Percentiles rank a stretch among this genome's conserved stretches.
Evolutionary conservation across 345 rosid genomes (phyloP).

Genomic region (Hibiscus mutabilis): DNA sequence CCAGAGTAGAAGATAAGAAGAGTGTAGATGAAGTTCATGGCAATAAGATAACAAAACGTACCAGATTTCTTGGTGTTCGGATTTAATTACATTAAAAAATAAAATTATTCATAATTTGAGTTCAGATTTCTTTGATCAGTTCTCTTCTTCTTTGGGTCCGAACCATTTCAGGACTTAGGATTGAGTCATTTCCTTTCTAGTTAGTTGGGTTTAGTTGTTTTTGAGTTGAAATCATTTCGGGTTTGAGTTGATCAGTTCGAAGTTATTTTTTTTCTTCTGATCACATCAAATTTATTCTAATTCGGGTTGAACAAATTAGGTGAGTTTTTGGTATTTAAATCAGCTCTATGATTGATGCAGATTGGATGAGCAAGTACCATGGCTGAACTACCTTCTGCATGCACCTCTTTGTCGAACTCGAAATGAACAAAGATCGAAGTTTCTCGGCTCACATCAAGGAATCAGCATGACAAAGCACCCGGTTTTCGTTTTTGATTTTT

Average conservation of each 20-base stretch:
- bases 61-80: conserved; percentile 68
- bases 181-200: not conserved
- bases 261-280: not conserved
- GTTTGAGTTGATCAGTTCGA: not conserved
- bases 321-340: not conserved
- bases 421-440: not conserved
- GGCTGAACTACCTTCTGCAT: not conserved
- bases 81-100: too few relatives aligned
- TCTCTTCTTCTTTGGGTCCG: conserved; percentile 3
- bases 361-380: conserved; percentile 5
- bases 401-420: not conserved
- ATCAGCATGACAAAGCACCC: conserved; percentile 7
- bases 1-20: conserved; percentile 68
- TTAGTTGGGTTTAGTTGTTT: not conserved
- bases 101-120: too few relatives aligned
- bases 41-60: conserved; percentile 70
- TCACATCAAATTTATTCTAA: not conserved
- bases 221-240: not conserved
- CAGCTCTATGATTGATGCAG: conserved; percentile 12
- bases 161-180: not conserved
- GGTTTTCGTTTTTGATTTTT: not conserved
- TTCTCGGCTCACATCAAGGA: not conserved
- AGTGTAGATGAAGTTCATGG: conserved; percentile 81
- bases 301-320: not conserved
- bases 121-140: too few relatives aligned